These are phyloP conservation scores for Pythium plurisporium DNA, from an alignment of 352 stramenopile species.

Conservation along the genomic window DNA sequence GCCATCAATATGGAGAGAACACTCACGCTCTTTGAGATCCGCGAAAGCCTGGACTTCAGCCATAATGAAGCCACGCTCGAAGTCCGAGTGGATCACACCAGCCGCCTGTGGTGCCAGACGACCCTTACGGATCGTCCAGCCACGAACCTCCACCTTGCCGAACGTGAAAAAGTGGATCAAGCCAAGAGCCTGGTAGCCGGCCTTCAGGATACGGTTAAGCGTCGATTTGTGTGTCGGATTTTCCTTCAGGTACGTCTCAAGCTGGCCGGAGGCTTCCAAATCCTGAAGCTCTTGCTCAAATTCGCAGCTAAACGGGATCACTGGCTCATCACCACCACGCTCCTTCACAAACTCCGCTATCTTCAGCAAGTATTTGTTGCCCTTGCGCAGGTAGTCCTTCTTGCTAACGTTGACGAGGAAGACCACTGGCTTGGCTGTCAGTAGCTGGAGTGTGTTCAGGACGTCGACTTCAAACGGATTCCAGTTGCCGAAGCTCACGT, in stretches of 20 bases:
- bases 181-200: slow-evolving; percentile 96
- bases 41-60: slow-evolving; percentile 87
- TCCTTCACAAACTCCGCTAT: slow-evolving; percentile 97
- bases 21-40: slow-evolving; percentile 88
- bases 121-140: slow-evolving; percentile 99
- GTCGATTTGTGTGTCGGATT: slow-evolving; percentile 88
- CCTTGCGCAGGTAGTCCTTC: slow-evolving; percentile 98
- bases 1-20: background rate
- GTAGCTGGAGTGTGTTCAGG: slow-evolving; percentile 89
- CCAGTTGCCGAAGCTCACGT: slow-evolving; percentile 91
- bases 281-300: slow-evolving; percentile 96
- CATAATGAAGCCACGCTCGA: slow-evolving; percentile 99
- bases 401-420: slow-evolving; percentile 99
- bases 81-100: slow-evolving; percentile 99
- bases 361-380: slow-evolving; percentile 97
- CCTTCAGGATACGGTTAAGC: slow-evolving; percentile 97
- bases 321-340: slow-evolving; percentile 93
- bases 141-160: slow-evolving; percentile 97
- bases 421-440: slow-evolving; percentile 95
- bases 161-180: slow-evolving; percentile 99
- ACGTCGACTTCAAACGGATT: slow-evolving; percentile 85
- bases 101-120: slow-evolving; percentile 96
- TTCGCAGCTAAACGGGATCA: slow-evolving; percentile 96
- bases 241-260: slow-evolving; percentile 73
- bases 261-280: slow-evolving; percentile 50